Evolutionary conservation across 2,329 filamentous ascomycete species (phyloP), one percentile per base, ranked within the genome.

Genomic region (Colletotrichum musicola): DNA sequence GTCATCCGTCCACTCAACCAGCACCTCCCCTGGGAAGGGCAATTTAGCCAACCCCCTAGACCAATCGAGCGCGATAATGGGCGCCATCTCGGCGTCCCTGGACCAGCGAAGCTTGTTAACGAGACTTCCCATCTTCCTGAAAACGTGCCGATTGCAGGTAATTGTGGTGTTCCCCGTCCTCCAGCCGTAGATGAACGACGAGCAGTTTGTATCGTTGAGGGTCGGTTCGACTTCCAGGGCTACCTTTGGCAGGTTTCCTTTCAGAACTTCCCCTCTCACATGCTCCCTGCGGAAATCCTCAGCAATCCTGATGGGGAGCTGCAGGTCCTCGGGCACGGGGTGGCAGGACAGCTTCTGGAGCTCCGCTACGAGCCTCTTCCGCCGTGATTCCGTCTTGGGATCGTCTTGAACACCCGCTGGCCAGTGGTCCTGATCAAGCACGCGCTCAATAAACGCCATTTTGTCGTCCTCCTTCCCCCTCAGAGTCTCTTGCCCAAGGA

Each of bases 171-270:
- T 30, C 7, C 74, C 75, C 2, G 72, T 74, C 16, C 74, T 76
- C 81, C 81, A 82, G 1, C 80, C 80, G 14, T 80, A 77, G 74
- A 81, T 73, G 70, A 80, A 81, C 16, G 80, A 79, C 30, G 78
- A 80, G 14, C 80, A 73, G 68, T 81, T 81, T 18, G 78, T 75
- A 64, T 75, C 76, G 67, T 76, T 78, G 56, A 82, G 78, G 3
- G 71, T 72, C 5, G 62, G 65, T 12, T 78, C 77, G 5, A 78
- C 73, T 1, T 77, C 78, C 4, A 80, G 75, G 4, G 38, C 62
- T 2, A 68, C 65, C 1, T 27, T 68, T 0, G 81, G 81, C 14
- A 82, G 72, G 0, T 30, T 46, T 4, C 65, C 65, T 14, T 65
- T 68, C 35, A 30, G 22, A 0, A 76, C 76, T 1, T 72, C 68